Base-by-base conservation (phyloP, 2,329 filamentous ascomycete species). In the Clarireedia homoeocarpa region DNA sequence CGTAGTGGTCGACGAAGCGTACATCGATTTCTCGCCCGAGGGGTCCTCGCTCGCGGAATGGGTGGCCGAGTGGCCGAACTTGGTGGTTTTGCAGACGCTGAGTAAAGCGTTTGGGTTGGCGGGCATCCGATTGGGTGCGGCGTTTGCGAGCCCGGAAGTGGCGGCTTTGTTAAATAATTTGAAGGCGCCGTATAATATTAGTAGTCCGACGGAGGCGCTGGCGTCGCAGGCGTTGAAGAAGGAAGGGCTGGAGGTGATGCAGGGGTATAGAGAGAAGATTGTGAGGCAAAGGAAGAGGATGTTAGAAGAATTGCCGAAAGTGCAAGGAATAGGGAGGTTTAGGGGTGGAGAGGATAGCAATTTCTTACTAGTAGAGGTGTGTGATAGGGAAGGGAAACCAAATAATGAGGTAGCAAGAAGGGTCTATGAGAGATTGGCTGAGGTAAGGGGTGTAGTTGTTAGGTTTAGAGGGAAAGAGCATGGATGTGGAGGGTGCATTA, bases 61-160 rank as follows among this genome's bases (percentile, higher is more conserved):
- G 86, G 91, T 95, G 1, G 78, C 81, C 38, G 91, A 96, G 67
- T 95, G 89, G 83, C 91, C 92, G 51, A 99, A 99, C 71, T 78
- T 99, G 26, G 91, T 96, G 17, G 91, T 99, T 56, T 90, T 97
- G 89, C 94, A 99, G 77, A 99, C 94, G 1, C 79, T 97, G n/a
- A 95, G 89, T 66, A 99, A 99, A 72, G 94, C 91, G 0, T 99
- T 99, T 68, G 94, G 94, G 27, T 81, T 99, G 67, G 94, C 94
- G 4, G 94, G 92, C 51, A 96, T 99, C 69, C 81, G 94, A 15
- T 79, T 99, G 1, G 94, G 94, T 48, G 88, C 85, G 6, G 90
- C 89, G 0, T 99, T 96, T 69, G 81, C 89, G 5, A 81, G 84
- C 9, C 78, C 84, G 0, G 78, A 83, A 5, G 85, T 99, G 60